These are phyloP conservation scores for Udeniomyces megalosporus DNA, from an alignment of 768 basidiomycete species.

Conservation along the genomic window DNA sequence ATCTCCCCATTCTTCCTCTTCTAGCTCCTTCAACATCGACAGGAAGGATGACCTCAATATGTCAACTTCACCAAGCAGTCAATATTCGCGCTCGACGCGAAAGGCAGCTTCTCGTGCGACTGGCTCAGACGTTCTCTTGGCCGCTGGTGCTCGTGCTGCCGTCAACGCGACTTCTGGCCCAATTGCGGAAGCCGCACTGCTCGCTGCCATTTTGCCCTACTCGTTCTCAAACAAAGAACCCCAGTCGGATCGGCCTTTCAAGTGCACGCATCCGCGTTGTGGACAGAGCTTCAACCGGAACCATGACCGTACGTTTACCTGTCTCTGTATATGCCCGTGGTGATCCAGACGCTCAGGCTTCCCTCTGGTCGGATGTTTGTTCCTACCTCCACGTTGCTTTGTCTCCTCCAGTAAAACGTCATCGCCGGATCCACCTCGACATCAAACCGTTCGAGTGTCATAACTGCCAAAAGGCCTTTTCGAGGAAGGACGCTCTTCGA, in stretches of 20 bases:
- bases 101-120: neutral
- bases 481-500: slow-evolving; percentile 29
- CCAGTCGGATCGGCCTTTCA: too few species aligned
- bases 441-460: slow-evolving; percentile 31
- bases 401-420: too few species aligned
- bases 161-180: neutral
- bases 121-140: neutral
- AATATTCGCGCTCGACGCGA: neutral
- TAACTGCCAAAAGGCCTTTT: slow-evolving; percentile 31
- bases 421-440: slow-evolving; percentile 29
- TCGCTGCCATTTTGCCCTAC: neutral
- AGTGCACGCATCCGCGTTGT: neutral
- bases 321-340: too few species aligned
- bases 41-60: too few species aligned
- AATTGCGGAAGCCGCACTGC: too few species aligned
- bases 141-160: neutral
- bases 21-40: too few species aligned
- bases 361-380: too few species aligned
- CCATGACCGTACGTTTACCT: slow-evolving; percentile 31
- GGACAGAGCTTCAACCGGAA: slow-evolving; percentile 26
- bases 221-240: neutral
- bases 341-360: too few species aligned
- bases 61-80: neutral
- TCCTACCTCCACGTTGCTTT: too few species aligned
- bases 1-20: too few species aligned